Percentiles rank a stretch among this genome's conserved stretches.
Evolutionary conservation across 139 green algal genomes (phyloP).

Genomic region (Tetraselmis chui): DNA sequence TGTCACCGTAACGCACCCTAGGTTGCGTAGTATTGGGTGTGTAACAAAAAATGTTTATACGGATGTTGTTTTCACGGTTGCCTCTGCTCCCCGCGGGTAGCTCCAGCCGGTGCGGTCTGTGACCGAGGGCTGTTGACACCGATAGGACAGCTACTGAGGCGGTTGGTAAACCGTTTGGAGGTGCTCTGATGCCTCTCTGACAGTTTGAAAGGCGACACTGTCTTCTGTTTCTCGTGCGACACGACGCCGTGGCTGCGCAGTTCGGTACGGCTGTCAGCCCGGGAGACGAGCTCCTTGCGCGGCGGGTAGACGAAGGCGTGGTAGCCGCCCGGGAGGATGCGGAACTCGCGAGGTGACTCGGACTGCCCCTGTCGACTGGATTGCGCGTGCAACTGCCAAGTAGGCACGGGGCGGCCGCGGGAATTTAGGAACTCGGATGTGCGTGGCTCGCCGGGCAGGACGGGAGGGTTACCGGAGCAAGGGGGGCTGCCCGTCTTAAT

Average conservation of each 20-base stretch:
- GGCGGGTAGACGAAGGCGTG: background rate
- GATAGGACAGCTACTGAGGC: background rate
- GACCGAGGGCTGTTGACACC: background rate
- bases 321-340: background rate
- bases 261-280: background rate
- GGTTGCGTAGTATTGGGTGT: too few species aligned
- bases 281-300: background rate
- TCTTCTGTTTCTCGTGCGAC: background rate
- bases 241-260: background rate
- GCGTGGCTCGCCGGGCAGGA: background rate
- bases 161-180: background rate
- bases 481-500: background rate
- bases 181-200: background rate
- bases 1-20: too few species aligned
- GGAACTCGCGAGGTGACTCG: background rate
- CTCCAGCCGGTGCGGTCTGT: background rate
- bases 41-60: too few species aligned
- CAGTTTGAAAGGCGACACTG: background rate
- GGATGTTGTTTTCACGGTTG: too few species aligned
- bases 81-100: too few species aligned
- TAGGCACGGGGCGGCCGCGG: background rate
- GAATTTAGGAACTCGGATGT: background rate
- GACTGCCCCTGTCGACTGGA: background rate
- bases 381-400: background rate
- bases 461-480: background rate